A percentile compares a stretch with the other conserved stretches of the same genome.
phyloP scores from a whole-genome alignment of 257 asterid genomes.

The Solanum sitiens region DNA sequence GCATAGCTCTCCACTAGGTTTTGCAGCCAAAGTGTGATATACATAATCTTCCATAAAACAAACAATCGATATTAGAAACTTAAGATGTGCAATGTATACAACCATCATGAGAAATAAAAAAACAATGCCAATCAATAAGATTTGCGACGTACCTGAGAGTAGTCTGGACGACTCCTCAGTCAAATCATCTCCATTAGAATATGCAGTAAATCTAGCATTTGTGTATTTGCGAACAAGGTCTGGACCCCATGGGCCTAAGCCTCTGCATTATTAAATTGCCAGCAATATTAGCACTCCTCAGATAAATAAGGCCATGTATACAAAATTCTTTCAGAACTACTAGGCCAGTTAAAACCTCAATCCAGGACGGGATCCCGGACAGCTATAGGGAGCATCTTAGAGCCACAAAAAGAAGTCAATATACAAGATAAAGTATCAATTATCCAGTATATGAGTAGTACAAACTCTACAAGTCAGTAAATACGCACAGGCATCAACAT shows the following conservation, averaged over 20 bases:
- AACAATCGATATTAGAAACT: conserved; percentile 13
- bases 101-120: not conserved
- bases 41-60: conserved; percentile 40
- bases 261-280: conserved; percentile 30
- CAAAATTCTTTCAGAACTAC: not conserved
- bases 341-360: not conserved
- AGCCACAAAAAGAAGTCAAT: not conserved
- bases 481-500: not conserved
- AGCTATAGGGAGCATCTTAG: not conserved
- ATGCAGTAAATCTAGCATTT: conserved; percentile 55
- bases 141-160: conserved; percentile 47
- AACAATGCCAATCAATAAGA: not conserved
- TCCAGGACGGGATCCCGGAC: not conserved
- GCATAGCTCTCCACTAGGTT: conserved; percentile 83
- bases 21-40: conserved; percentile 79
- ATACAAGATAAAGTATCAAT: not conserved
- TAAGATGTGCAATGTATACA: not conserved
- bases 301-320: not conserved
- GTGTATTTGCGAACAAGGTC: conserved; percentile 60
- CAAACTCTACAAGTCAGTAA: not conserved
- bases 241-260: conserved; percentile 87
- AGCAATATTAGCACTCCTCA: not conserved
- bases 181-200: conserved; percentile 35
- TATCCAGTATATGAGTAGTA: not conserved
- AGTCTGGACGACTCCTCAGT: conserved; percentile 53